phyloP scores from a whole-genome alignment of 495 filamentous ascomycete species.

The Penicillium chermesinum region DNA sequence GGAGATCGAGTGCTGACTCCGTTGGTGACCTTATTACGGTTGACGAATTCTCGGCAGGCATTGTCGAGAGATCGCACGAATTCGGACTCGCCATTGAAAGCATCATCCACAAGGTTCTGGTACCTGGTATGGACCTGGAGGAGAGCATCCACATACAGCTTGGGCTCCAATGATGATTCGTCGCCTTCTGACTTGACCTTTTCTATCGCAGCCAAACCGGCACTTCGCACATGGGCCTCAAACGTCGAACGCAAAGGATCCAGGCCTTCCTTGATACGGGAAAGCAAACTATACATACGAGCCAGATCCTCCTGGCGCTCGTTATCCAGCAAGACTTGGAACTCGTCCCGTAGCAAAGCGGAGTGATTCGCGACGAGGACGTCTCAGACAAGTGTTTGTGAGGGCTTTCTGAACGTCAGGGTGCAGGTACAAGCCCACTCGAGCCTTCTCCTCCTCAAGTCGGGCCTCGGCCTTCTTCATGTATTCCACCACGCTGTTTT shows the following conservation, averaged over 20 bases:
- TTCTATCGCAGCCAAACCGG: constrained; percentile 79
- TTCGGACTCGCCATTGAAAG: constrained; percentile 92
- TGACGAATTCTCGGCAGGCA: constrained; percentile 96
- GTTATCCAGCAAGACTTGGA: constrained; percentile 91
- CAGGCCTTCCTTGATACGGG: constrained; percentile 84
- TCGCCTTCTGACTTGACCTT: constrained; percentile 89
- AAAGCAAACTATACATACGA: constrained; percentile 91
- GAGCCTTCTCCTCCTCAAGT: constrained; percentile 90
- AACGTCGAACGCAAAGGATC: constrained; percentile 87
- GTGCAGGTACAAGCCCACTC: constrained; percentile 87
- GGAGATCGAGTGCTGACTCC: constrained; percentile 87
- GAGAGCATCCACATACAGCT: constrained; percentile 91
- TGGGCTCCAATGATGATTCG: constrained; percentile 88
- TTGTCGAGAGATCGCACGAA: constrained; percentile 96
- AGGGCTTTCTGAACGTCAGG: constrained; percentile 77
- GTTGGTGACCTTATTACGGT: constrained; percentile 92
- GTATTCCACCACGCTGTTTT: constrained; percentile 98
- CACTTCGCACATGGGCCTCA: constrained; percentile 86
- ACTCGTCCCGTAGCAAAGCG: constrained; percentile 81
- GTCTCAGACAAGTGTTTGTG: constrained; percentile 80
- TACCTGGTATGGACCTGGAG: constrained; percentile 93
- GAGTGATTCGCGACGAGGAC: constrained; percentile 88
- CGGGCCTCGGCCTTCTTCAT: constrained; percentile 98
- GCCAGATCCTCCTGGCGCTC: constrained; percentile 93
- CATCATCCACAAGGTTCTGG: constrained; percentile 81